phyloP scores from a whole-genome alignment of 2,329 filamentous ascomycete species.

The Claviceps sp. region DNA sequence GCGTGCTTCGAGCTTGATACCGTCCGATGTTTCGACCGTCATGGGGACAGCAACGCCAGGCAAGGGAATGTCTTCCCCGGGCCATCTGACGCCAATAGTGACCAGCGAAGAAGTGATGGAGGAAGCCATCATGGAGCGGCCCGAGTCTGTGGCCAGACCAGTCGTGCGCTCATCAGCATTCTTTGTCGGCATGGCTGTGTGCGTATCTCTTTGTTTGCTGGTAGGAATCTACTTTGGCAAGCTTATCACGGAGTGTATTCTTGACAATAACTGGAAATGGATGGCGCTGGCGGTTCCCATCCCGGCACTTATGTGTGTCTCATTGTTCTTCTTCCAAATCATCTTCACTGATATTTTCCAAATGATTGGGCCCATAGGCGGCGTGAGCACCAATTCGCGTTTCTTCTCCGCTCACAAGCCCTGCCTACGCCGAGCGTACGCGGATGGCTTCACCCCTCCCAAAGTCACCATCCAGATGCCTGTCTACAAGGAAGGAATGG shows the following conservation, averaged over 20 bases:
- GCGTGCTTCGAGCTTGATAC: constrained; percentile 7
- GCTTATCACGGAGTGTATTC: constrained; percentile 24
- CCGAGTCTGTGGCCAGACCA: constrained; percentile 28
- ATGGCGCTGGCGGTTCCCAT: constrained; percentile 22
- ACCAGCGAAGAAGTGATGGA: constrained; percentile 14
- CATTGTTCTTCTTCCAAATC: constrained; percentile 30
- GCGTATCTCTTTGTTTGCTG: constrained; percentile 23
- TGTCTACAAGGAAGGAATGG: constrained; percentile 28
- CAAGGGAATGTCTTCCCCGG: constrained; percentile 8
- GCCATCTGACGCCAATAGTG: constrained; percentile 4
- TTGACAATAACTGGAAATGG: constrained; percentile 24
- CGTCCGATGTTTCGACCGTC: constrained; percentile 9
- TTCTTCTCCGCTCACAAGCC: constrained; percentile 29
- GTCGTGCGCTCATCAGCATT: constrained; percentile 23
- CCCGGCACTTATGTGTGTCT: constrained; percentile 22
- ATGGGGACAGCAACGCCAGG: constrained; percentile 9
- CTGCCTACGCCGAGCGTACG: constrained; percentile 18
- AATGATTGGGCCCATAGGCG: constrained; percentile 34
- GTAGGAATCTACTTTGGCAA: constrained; percentile 24
- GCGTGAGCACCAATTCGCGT: constrained; percentile 28
- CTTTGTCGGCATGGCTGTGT: constrained; percentile 25
- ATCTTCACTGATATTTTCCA: constrained; percentile 27
- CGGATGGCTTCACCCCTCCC: constrained; percentile 20
- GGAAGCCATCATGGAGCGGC: constrained; percentile 11
- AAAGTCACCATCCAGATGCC: constrained; percentile 23